Evolutionary conservation across 2,329 filamentous ascomycete species (phyloP), one percentile per base, ranked within the genome.

Genomic region (Hypoxylon sp.): DNA sequence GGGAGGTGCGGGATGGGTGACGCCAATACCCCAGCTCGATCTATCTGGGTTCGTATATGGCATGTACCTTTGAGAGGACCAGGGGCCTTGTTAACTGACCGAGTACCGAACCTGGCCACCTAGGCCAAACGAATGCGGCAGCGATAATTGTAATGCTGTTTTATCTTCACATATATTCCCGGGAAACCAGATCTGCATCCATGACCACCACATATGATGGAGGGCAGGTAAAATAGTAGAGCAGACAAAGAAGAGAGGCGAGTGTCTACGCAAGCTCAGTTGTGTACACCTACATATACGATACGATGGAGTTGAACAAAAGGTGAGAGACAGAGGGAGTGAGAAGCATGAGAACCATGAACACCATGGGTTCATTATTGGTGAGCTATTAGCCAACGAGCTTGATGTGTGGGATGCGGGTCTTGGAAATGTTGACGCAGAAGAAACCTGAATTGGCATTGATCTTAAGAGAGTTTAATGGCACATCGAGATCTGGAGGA

Each of bases 371-470:
- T 52, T 39, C 27, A 43, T 50, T 57, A 61, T 45, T 66, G 59
- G 60, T 19, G 12, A 64, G 45, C 41, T 50, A 47, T 51, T 55
- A 63, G 57, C 30, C 37, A 23, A 16, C 30, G 59, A 34, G 46
- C 39, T 21, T 12, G 52, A 63, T 47, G 41, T 61, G 59, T 50
- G 48, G 47, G 65, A 50, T 66, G 66, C 61, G 66, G 63, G 67
- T 65, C 61, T 63, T 64, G 9, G 59, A 56, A 63, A 39, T 55
- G 59, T 68, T 67, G 66, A 67, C 53, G 68, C 65, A 71, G 61
- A 47, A 67, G 61, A 71, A 71, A 70, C 70, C 68, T 71, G 69
- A 65, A 70, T 67, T 66, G 58, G 63, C 60, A 43, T 37, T 63
- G 63, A 69, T 67, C 53, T 61, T 63, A 48, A 61, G n/a, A 55